These are phyloP conservation scores for Clarireedia sp. DNA, from an alignment of 2,329 filamentous ascomycete species.

Conservation along the genomic window DNA sequence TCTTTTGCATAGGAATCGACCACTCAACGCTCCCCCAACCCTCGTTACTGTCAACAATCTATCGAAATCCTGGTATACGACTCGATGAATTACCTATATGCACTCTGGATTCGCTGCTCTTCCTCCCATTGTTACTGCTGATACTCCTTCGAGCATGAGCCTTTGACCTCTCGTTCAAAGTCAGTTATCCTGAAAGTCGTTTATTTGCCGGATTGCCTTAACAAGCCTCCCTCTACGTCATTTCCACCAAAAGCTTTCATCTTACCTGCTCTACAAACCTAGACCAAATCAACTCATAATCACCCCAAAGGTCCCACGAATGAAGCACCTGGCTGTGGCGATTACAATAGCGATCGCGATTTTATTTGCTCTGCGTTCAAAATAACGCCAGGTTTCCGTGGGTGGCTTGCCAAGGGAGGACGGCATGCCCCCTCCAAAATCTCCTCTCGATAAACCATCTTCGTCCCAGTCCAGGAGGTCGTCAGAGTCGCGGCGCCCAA, in stretches of 20 bases:
- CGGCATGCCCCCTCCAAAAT: constrained; percentile 28
- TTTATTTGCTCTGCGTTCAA: constrained; percentile 7
- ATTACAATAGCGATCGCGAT: constrained; percentile 8
- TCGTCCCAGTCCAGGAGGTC: constrained; percentile 20
- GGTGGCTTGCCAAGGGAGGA: constrained; percentile 9
- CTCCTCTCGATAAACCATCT: constrained; percentile 25
- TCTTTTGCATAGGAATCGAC: too few species aligned
- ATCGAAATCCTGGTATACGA: too few species aligned
- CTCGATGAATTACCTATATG: too few species aligned
- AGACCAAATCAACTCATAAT: background rate
- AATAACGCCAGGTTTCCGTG: constrained; percentile 9
- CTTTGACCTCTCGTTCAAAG: too few species aligned
- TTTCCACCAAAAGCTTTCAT: background rate
- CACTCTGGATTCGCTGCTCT: too few species aligned
- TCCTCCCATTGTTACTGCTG: too few species aligned
- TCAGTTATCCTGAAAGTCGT: background rate
- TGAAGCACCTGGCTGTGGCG: constrained; percentile 5
- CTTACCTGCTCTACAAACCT: background rate
- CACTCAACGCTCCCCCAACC: too few species aligned
- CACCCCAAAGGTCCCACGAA: constrained; percentile 1
- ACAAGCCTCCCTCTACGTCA: background rate
- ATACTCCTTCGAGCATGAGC: too few species aligned
- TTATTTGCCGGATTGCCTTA: background rate
- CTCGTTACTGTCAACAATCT: too few species aligned
- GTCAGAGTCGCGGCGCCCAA: constrained; percentile 16